phyloP scores from a whole-genome alignment of 352 stramenopile species.

The Thalassiosira exigua region DNA sequence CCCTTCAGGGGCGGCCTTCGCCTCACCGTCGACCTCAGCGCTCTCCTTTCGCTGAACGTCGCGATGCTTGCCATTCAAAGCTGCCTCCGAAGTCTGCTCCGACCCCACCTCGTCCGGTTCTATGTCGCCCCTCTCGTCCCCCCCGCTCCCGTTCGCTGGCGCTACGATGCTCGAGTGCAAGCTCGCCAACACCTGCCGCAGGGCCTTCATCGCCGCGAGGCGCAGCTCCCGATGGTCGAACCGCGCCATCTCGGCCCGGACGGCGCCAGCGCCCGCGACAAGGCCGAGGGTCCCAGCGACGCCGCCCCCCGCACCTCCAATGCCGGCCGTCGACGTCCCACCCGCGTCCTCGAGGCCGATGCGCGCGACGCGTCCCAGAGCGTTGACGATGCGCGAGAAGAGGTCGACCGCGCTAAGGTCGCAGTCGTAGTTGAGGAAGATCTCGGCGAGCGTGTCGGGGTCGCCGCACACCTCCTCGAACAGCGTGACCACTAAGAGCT shows the following conservation, averaged over 20 bases:
- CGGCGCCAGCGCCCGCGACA: conserved; percentile 55
- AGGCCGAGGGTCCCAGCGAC: conserved; percentile 38
- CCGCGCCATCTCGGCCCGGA: conserved; percentile 68
- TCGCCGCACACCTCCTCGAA: conserved; percentile 97
- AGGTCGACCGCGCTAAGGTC: conserved; percentile 95
- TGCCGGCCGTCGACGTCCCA: conserved; percentile 22
- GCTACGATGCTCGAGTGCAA: conserved; percentile 82
- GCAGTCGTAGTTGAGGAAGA: conserved; percentile 99
- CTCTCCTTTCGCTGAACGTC: conserved; percentile 6
- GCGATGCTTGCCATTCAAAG: conserved; percentile 9
- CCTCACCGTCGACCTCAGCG: neutral
- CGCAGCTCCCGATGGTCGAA: conserved; percentile 73
- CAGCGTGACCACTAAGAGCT: conserved; percentile 93
- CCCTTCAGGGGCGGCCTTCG: neutral
- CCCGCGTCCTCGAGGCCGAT: conserved; percentile 66
- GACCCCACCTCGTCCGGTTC: conserved; percentile 46
- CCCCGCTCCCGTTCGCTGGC: conserved; percentile 45
- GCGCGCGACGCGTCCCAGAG: conserved; percentile 94
- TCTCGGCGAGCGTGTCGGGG: conserved; percentile 93
- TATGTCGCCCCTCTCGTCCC: conserved; percentile 27
- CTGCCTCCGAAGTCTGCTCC: conserved; percentile 11
- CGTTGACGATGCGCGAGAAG: conserved; percentile 97
- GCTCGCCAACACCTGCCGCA: conserved; percentile 79
- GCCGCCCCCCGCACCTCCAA: too few species aligned
- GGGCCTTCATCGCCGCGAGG: conserved; percentile 78